These are phyloP conservation scores for Hapsidospora chrysogenum DNA, from an alignment of 495 filamentous ascomycete species.

Conservation along the genomic window DNA sequence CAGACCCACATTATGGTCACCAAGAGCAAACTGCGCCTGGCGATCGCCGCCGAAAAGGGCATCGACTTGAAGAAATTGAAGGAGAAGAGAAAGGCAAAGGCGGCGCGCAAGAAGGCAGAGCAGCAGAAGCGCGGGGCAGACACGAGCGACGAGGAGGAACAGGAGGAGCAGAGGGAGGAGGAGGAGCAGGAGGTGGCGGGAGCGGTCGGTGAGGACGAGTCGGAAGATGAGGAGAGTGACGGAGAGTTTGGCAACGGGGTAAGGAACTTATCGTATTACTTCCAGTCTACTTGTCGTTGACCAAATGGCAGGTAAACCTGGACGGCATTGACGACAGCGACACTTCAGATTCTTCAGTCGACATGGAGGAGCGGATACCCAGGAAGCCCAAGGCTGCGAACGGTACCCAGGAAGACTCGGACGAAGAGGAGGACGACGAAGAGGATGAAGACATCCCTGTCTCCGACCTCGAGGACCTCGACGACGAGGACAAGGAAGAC, in stretches of 20 bases:
- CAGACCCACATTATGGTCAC: constrained; percentile 36
- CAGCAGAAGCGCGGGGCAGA: constrained; percentile 18
- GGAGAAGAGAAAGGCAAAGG: constrained; percentile 32
- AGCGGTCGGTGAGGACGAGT: constrained; percentile 15
- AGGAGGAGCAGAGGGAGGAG: constrained; percentile 20
- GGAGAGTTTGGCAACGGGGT: constrained; percentile 1
- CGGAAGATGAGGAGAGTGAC: too few species aligned
- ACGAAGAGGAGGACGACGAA: constrained; percentile 35
- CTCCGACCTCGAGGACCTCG: constrained; percentile 63
- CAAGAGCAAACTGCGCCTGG: constrained; percentile 47
- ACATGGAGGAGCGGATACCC: constrained; percentile 17
- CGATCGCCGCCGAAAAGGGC: constrained; percentile 50
- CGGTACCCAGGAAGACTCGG: constrained; percentile 20
- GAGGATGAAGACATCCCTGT: constrained; percentile 65
- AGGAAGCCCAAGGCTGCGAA: constrained; percentile 13
- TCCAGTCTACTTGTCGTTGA: neutral
- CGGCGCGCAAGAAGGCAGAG: constrained; percentile 31
- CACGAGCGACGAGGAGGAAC: constrained; percentile 16
- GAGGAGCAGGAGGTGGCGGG: constrained; percentile 28
- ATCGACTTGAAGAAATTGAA: constrained; percentile 52
- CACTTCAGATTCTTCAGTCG: constrained; percentile 16
- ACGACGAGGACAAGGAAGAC: constrained; percentile 69
- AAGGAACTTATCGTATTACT: too few species aligned
- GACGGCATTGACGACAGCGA: constrained; percentile 15
- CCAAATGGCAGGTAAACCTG: constrained; percentile 7